A percentile compares a stretch with the other conserved stretches of the same genome.
Evolutionary conservation across 352 stramenopile species (phyloP).

Genomic region (Peronospora destructor): DNA sequence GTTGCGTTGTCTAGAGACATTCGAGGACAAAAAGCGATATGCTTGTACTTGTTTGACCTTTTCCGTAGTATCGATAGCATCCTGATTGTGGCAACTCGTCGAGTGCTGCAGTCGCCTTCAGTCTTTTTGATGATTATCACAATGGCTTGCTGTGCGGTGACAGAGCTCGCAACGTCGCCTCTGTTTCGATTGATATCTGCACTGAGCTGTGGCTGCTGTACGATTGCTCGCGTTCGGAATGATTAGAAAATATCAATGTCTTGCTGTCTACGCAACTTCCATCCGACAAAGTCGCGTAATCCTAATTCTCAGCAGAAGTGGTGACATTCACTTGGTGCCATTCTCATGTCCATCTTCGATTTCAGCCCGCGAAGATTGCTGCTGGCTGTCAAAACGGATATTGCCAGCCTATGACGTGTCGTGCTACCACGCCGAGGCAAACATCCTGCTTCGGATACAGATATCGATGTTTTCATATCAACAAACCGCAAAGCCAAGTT

Average conservation of each 20-base stretch:
- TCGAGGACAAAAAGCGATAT: slow-evolving; percentile 85
- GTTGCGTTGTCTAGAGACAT: slow-evolving; percentile 65
- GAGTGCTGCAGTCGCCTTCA: slow-evolving; percentile 16
- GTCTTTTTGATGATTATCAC: slow-evolving; percentile 74
- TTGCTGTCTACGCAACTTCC: slow-evolving; percentile 57
- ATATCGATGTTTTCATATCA: slow-evolving; percentile 25
- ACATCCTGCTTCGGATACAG: background rate
- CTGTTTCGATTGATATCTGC: too few relatives aligned
- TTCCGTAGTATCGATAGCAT: background rate
- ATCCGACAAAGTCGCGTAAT: slow-evolving; percentile 40
- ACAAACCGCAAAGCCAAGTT: slow-evolving; percentile 18
- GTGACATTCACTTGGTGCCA: slow-evolving; percentile 18
- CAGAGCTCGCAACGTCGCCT: too few relatives aligned
- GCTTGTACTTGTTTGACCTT: slow-evolving; percentile 6
- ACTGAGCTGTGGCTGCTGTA: too few relatives aligned
- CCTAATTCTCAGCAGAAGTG: slow-evolving; percentile 14
- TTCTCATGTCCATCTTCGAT: slow-evolving; percentile 19
- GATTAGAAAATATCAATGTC: slow-evolving; percentile 51
- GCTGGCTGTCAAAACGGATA: slow-evolving; percentile 20
- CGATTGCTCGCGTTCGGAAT: slow-evolving; percentile 73
- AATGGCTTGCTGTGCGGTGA: slow-evolving; percentile 76
- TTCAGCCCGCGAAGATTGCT: slow-evolving; percentile 8
- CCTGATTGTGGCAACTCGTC: background rate
- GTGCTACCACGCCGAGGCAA: slow-evolving; percentile 4
- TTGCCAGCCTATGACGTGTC: slow-evolving; percentile 16